A percentile compares a stretch with the other conserved stretches of the same genome.
These are phyloP conservation scores for Aspergillus viridinutans DNA, from an alignment of 2,329 filamentous ascomycete genomes.

Conservation along the genomic window DNA sequence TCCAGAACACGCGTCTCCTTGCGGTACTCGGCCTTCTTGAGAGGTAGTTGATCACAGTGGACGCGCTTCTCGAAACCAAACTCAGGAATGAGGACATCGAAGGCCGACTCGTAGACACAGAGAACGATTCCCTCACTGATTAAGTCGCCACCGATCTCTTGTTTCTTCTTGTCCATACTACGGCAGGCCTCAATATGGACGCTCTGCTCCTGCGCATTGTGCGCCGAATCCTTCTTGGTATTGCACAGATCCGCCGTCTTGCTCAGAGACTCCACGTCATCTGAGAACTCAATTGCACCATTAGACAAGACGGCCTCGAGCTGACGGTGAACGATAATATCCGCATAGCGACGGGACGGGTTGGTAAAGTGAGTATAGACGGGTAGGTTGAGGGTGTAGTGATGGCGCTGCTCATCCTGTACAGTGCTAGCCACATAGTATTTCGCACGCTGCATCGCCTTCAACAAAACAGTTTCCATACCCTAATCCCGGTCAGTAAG, in stretches of 20 bases:
- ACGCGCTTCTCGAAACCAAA: slow-evolving; percentile 99
- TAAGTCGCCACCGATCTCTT: slow-evolving; percentile 82
- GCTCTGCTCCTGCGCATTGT: slow-evolving; percentile 96
- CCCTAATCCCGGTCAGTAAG: slow-evolving; percentile 47
- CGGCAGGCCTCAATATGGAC: slow-evolving; percentile 98
- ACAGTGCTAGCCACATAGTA: slow-evolving; percentile 85
- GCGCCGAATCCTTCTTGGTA: slow-evolving; percentile 97
- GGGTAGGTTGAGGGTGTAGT: slow-evolving; percentile 89
- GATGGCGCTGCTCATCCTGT: slow-evolving; percentile 69
- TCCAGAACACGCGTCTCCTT: slow-evolving; percentile 93
- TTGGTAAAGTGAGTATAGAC: slow-evolving; percentile 97
- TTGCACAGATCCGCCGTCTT: slow-evolving; percentile 97
- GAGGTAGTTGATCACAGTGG: slow-evolving; percentile 93
- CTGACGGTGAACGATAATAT: slow-evolving; percentile 93
- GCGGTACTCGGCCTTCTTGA: slow-evolving; percentile 98
- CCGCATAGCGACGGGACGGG: slow-evolving; percentile 88
- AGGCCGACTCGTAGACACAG: slow-evolving; percentile 96
- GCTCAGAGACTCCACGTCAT: slow-evolving; percentile 80
- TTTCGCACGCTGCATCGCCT: slow-evolving; percentile 94
- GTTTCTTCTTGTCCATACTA: slow-evolving; percentile 86
- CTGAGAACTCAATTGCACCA: slow-evolving; percentile 75
- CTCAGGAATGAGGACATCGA: slow-evolving; percentile 95
- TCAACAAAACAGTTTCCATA: slow-evolving; percentile 93
- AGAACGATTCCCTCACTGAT: slow-evolving; percentile 95
- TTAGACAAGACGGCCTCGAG: slow-evolving; percentile 81